Base-by-base conservation (phyloP, 345 rosid species). In the Ceriops tagal region DNA sequence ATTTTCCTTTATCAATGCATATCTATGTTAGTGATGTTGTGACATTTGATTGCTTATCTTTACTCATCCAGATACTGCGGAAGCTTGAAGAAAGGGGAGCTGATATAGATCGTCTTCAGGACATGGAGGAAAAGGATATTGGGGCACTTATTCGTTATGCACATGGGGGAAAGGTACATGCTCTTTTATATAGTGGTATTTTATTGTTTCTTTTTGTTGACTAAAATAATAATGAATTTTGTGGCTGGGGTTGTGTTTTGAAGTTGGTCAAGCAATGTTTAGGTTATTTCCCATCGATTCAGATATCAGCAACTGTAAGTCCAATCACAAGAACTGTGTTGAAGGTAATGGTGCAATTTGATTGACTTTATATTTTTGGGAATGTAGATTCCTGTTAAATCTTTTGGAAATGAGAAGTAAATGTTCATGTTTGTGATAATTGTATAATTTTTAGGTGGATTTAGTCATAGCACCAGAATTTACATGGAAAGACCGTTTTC, bases 251-350 rank as follows among this genome's bases (percentile, higher is more conserved):
- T 6, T 72, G 70, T 65, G 60, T 34, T 24, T 27, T 56, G 72
- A 71, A 93, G 98, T 79, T 93, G 86, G 91, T 93, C 72, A 93
- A 91, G 87, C 95, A 91, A 75, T 79, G 78, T 78, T 73, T 93
- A 78, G 92, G 92, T 76, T 89, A 87, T 80, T 93, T 89, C 73
- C 97, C 97, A 59, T 83, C 80, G 58, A 80, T 93, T 70, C 96
- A 89, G 68, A 78, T 93, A 76, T 71, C 88, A 51, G 97, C 98
- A 47, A 91, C 92, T 64, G 83, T 93, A 24, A 91, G 97, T 81
- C 98, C 98, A 79, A 93, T 93, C 78, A 93, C 98, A 62, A 86
- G 98, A 83, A 93, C 98, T 61, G 98, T 93, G 60, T 80, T 93
- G 84, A 93, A 91, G 97, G 98, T 93, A 79, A 68, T 67, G 30